Conservation (phyloP, 225 moss, liverwort and hornwort genomes). For the Pleurozium schreberi region DNA sequence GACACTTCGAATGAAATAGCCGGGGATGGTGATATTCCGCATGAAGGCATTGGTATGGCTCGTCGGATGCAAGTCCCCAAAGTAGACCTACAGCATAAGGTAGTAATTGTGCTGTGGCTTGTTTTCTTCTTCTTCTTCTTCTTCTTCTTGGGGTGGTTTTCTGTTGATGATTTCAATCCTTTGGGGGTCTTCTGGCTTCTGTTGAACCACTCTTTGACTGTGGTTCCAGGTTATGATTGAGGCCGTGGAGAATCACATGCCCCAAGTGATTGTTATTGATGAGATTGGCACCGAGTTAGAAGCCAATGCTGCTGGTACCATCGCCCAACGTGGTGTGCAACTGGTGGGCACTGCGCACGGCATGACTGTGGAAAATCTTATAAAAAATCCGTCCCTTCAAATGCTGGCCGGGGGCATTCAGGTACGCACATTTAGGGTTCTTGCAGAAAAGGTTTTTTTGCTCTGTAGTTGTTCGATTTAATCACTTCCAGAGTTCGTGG, state of each 20-base stretch:
- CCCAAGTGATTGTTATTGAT: conserved; percentile 90
- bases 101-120: not conserved
- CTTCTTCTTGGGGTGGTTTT: not conserved
- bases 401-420: conserved; percentile 90
- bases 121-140: not conserved
- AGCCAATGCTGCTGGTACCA: conserved; percentile 86
- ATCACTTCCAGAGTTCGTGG: not conserved
- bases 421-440: conserved; percentile 34
- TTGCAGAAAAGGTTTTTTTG: not conserved
- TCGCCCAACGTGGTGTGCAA: conserved; percentile 93
- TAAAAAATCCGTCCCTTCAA: conserved; percentile 94
- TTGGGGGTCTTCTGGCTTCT: not conserved
- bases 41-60: conserved; percentile 81
- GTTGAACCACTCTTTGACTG: not conserved
- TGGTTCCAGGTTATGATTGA: conserved; percentile 80
- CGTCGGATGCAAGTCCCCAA: conserved; percentile 96
- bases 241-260: conserved; percentile 99
- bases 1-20: conserved; percentile 98
- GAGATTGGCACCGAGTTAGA: conserved; percentile 96
- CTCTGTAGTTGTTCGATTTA: not conserved
- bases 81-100: conserved; percentile 88
- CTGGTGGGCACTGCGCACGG: conserved; percentile 97
- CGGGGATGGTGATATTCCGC: conserved; percentile 91
- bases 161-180: not conserved
- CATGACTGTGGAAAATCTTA: conserved; percentile 88